A percentile compares a stretch with the other conserved stretches of the same genome.
Evolutionary conservation across 1,139 yeast species (phyloP).

Genomic region (Yamadazyma spencermartinsiae): DNA sequence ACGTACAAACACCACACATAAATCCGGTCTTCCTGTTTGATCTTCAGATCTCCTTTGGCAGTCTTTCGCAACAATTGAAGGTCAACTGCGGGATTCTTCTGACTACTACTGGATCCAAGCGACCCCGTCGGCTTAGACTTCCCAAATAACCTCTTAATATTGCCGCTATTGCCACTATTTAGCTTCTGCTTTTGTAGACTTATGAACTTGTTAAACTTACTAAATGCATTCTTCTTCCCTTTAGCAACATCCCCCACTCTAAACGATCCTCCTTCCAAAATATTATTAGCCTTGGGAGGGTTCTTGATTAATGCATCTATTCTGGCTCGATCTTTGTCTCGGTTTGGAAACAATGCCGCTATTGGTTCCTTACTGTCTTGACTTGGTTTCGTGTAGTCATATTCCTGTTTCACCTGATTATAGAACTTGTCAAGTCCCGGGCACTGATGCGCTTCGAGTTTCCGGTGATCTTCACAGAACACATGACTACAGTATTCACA

Average conservation of each 20-base stretch:
- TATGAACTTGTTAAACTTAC: constrained; percentile 48
- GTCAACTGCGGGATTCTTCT: constrained; percentile 23
- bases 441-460: constrained; percentile 50
- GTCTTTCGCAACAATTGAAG: constrained; percentile 39
- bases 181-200: constrained; percentile 27
- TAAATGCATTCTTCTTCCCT: constrained; percentile 37
- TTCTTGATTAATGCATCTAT: constrained; percentile 36
- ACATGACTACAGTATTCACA: constrained; percentile 58
- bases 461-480: constrained; percentile 61
- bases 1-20: constrained; percentile 60
- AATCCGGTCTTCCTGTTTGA: constrained; percentile 56
- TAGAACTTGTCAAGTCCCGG: constrained; percentile 20
- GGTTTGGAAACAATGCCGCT: constrained; percentile 56
- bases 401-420: constrained; percentile 12
- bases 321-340: constrained; percentile 38
- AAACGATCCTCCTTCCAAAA: constrained; percentile 24
- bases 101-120: neutral
- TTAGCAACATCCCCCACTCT: constrained; percentile 32
- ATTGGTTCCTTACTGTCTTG: constrained; percentile 26
- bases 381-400: constrained; percentile 9
- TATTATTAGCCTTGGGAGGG: constrained; percentile 27
- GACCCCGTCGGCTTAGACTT: constrained; percentile 3
- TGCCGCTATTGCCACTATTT: constrained; percentile 9
- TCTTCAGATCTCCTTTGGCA: constrained; percentile 70
- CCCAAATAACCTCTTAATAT: constrained; percentile 20